Conservation (phyloP, 2,329 filamentous ascomycete genomes). For the Septoria linicola region DNA sequence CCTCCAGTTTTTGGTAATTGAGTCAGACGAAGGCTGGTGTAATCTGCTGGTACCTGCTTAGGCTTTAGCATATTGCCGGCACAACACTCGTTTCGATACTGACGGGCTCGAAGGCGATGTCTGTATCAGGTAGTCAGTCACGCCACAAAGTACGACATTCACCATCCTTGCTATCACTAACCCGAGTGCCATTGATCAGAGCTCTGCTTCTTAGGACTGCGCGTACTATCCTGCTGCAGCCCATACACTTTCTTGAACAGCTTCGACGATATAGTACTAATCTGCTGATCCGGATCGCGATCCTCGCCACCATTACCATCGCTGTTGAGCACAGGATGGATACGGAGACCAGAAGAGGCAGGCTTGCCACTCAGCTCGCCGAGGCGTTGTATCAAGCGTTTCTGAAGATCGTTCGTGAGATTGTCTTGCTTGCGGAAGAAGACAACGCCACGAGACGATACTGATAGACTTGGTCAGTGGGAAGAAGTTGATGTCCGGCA, state of each 20-base stretch:
- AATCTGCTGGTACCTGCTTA: slow-evolving; percentile 63
- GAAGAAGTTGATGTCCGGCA: no score
- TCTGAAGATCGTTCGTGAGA: slow-evolving; percentile 61
- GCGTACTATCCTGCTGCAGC: no score
- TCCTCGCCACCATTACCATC: slow-evolving; percentile 39
- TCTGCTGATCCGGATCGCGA: no score
- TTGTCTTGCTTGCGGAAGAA: slow-evolving; percentile 65
- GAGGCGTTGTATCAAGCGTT: slow-evolving; percentile 60
- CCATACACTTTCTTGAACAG: no score
- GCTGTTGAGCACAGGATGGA: slow-evolving; percentile 58
- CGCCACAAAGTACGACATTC: no score
- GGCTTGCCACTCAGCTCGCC: slow-evolving; percentile 61
- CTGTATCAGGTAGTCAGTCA: no score
- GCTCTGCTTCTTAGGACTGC: slow-evolving; percentile 53
- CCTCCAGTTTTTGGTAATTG: slow-evolving; percentile 56
- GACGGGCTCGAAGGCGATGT: no score
- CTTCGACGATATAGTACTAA: no score
- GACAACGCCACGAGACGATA: slow-evolving; percentile 67
- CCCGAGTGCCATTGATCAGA: slow-evolving; percentile 55
- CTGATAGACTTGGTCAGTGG: no score
- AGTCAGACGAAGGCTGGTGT: slow-evolving; percentile 58
- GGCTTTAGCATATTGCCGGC: no score
- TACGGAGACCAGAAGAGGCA: slow-evolving; percentile 56
- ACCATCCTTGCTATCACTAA: no score
- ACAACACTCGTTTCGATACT: no score